Base-by-base conservation (phyloP, 2,329 filamentous ascomycete species). In the Aureobasidium sp. region DNA sequence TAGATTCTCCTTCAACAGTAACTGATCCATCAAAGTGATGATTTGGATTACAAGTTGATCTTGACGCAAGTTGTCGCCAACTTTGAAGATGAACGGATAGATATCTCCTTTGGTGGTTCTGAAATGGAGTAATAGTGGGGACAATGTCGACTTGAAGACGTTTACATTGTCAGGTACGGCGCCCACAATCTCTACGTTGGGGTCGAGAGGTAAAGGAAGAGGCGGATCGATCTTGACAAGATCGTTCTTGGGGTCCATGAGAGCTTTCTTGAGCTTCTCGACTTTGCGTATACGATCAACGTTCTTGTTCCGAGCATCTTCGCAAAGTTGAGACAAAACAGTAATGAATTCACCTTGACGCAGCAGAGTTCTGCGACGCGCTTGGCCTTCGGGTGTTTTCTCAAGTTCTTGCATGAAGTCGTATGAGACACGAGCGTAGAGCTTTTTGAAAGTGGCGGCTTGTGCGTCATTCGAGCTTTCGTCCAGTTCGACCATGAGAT, bases 11-110 rank as follows among this genome's bases (percentile, higher is more conserved):
- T 97, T 97, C 64, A 90, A 90, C 5, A 99, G 82, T 1, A 99
- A 84, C 63, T 93, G 90, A 70, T 99, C 94, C 94, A 99, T 99
- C 17, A 99, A 82, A 0, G 91, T 96, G 73, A 99, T 97, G 70
- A 97, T 97, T 70, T 90, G 94, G 61, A 99, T 95, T 39, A 99
- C 93, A 2, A 99, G 84, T 72, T 99, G 94, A 71, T 99, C 94
- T 75, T 99, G 94, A 15, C 94, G 89, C 57, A 99, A 80, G 72
- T 99, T 94, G 72, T 99, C 94, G 39, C 94, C 94, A 1, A 91
- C 91, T 75, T 99, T 99, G 84, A 99, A 99, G 59, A 97, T 88
- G 66, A 99, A 89, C 10, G 93, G 88, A 71, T 97, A 99, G 64
- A 87, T 88, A 42, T 82, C 83, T 8, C 89, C 90, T 2, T 84